Percentiles rank a stretch among this genome's conserved stretches.
These are phyloP conservation scores for Flueggea neowawraea DNA, from an alignment of 441 rosid species.

Conservation along the genomic window DNA sequence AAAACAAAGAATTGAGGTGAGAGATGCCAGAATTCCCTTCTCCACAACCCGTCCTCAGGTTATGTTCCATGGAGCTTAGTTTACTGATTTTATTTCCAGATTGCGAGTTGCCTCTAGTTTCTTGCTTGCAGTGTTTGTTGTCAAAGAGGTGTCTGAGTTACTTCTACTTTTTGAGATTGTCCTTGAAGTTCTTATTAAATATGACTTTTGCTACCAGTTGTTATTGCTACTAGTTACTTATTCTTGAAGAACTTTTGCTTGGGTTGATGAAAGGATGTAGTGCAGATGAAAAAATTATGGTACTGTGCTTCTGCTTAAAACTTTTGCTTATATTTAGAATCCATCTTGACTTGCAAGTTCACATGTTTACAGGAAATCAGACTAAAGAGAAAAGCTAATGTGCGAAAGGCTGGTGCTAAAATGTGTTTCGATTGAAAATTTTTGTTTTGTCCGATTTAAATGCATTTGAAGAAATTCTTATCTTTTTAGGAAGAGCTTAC, in stretches of 20 bases:
- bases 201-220: too few relatives aligned
- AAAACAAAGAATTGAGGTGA: constrained; percentile 91
- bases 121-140: too few relatives aligned
- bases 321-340: constrained; percentile 5
- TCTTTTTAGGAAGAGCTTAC: constrained; percentile 72
- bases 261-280: too few relatives aligned
- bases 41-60: constrained; percentile 91
- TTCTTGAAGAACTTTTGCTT: too few relatives aligned
- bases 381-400: constrained; percentile 70
- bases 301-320: background rate
- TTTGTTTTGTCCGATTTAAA: background rate
- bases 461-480: constrained; percentile 13
- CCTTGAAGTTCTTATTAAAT: background rate
- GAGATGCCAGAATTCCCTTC: constrained; percentile 92
- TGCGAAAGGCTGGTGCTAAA: constrained; percentile 57
- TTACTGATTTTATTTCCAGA: too few relatives aligned
- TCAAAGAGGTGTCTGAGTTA: too few relatives aligned
- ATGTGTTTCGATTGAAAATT: too few relatives aligned
- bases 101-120: too few relatives aligned
- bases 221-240: background rate
- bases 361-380: constrained; percentile 58
- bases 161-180: too few relatives aligned
- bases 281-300: too few relatives aligned
- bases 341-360: constrained; percentile 2
- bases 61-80: background rate